Percentiles rank a stretch among this genome's conserved stretches.
Conservation (phyloP, 2,329 filamentous ascomycete species). For the Pestalotiopsis sp. region DNA sequence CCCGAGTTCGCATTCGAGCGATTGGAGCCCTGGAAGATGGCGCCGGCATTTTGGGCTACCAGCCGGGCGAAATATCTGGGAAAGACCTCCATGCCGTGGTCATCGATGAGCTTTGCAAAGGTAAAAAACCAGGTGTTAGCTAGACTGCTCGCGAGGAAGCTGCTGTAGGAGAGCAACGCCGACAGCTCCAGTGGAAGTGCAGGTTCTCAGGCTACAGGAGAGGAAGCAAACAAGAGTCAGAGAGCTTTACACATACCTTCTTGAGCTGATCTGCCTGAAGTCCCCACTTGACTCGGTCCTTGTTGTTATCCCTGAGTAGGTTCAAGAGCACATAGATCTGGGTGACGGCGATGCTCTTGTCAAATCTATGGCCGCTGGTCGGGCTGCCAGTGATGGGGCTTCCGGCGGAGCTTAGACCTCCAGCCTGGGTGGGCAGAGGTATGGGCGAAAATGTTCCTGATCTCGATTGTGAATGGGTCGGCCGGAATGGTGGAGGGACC, state of each 20-base stretch:
- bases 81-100: constrained; percentile 99
- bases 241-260: constrained; percentile 62
- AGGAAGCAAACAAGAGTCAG: neutral
- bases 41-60: constrained; percentile 84
- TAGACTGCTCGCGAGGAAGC: neutral
- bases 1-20: constrained; percentile 73
- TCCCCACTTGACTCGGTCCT: constrained; percentile 88
- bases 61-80: constrained; percentile 93
- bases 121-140: constrained; percentile 9
- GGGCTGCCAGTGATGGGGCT: constrained; percentile 64
- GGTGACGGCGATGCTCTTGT: constrained; percentile 91
- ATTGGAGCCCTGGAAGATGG: constrained; percentile 82
- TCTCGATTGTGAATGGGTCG: constrained; percentile 48
- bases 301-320: constrained; percentile 85
- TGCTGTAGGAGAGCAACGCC: neutral
- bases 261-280: constrained; percentile 86
- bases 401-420: constrained; percentile 58
- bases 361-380: constrained; percentile 59
- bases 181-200: neutral
- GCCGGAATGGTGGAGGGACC: constrained; percentile 31
- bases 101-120: constrained; percentile 77
- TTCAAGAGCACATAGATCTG: constrained; percentile 94
- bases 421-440: constrained; percentile 50
- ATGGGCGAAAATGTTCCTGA: constrained; percentile 65
- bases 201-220: neutral